A percentile compares a stretch with the other conserved stretches of the same genome.
Conservation (phyloP, 2,329 filamentous ascomycete genomes). For the Teratosphaeria gauchensis region DNA sequence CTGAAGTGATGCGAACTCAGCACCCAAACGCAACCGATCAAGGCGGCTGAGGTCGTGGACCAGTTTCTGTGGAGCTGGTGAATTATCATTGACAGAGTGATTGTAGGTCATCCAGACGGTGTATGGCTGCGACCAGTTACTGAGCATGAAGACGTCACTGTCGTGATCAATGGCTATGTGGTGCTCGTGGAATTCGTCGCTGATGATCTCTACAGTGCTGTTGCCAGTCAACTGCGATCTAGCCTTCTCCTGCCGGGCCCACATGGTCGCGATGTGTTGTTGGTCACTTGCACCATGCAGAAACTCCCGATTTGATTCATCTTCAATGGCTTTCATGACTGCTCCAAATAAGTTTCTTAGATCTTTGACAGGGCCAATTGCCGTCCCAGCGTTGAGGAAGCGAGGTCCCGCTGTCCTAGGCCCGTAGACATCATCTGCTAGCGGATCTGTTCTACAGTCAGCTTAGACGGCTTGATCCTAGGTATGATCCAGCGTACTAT, state of each 20-base stretch:
- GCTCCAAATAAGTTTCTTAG: neutral
- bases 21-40: neutral
- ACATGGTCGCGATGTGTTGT: neutral
- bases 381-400: neutral
- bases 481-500: neutral
- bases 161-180: neutral
- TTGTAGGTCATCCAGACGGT: neutral
- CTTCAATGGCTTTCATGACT: neutral
- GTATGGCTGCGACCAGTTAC: neutral
- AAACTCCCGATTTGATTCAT: neutral
- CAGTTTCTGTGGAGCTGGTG: neutral
- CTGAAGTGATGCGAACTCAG: neutral
- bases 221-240: neutral
- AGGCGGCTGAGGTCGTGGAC: neutral
- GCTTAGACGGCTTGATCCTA: neutral
- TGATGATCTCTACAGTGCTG: neutral
- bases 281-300: neutral
- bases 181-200: neutral
- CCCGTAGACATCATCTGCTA: neutral
- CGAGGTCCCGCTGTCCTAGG: neutral
- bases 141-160: neutral
- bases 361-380: neutral
- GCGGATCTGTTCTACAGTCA: neutral
- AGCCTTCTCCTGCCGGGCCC: neutral
- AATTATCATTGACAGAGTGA: neutral